A percentile compares a stretch with the other conserved stretches of the same genome.
Evolutionary conservation across 352 stramenopile species (phyloP).

Genomic region (Phytopythium aichiense): DNA sequence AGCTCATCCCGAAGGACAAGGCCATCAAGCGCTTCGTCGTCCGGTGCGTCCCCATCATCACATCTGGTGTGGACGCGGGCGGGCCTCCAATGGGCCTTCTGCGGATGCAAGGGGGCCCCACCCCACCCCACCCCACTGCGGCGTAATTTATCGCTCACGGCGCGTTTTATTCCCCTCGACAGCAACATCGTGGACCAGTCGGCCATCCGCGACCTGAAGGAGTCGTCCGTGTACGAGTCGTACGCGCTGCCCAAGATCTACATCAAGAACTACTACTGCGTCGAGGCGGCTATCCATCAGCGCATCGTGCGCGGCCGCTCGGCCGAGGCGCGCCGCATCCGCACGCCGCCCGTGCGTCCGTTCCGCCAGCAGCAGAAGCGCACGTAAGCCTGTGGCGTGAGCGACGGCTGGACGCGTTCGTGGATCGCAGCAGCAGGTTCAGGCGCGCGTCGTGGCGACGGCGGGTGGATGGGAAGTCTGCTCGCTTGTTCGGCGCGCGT

Average conservation of each 20-base stretch:
- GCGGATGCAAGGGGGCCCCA: too few species aligned
- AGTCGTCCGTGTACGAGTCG: conserved; percentile 98
- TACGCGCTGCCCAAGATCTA: conserved; percentile 99
- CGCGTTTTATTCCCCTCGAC: conserved; percentile 4
- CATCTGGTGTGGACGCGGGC: background rate
- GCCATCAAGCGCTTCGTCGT: conserved; percentile 92
- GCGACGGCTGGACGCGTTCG: background rate
- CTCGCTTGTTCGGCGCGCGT: background rate
- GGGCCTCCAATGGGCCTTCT: too few species aligned
- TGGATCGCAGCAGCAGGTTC: too few species aligned
- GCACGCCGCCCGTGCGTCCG: conserved; percentile 88
- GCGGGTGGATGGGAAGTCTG: too few species aligned
- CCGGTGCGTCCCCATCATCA: conserved; percentile 26
- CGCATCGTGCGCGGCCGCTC: conserved; percentile 98
- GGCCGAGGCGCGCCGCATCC: conserved; percentile 89
- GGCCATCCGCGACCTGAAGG: conserved; percentile 98
- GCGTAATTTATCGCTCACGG: background rate
- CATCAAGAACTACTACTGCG: conserved; percentile 99
- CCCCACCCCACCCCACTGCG: too few species aligned
- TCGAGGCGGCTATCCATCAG: conserved; percentile 98
- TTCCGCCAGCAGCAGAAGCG: conserved; percentile 68
- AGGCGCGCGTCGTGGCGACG: too few species aligned
- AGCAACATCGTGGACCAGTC: conserved; percentile 99
- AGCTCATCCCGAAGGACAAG: conserved; percentile 98
- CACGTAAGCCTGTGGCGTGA: conserved; percentile 26